These are phyloP conservation scores for Morella rubra DNA, from an alignment of 306 rosid species.

Conservation along the genomic window DNA sequence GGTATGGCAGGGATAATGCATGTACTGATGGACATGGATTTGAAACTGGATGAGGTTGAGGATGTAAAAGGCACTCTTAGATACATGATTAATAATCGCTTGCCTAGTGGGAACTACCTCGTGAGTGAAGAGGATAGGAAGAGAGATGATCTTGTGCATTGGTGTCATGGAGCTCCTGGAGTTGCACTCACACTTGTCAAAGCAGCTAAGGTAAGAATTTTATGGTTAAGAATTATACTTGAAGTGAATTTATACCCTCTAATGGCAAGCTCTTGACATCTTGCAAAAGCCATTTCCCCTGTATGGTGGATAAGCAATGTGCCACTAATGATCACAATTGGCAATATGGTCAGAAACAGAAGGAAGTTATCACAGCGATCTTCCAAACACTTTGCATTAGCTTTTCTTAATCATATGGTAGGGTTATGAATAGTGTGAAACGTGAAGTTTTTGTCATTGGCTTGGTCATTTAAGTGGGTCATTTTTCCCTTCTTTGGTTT, in stretches of 20 bases:
- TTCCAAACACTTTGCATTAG: background rate
- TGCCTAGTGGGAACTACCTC: constrained; percentile 67
- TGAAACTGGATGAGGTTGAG: constrained; percentile 67
- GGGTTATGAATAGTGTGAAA: background rate
- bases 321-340: background rate
- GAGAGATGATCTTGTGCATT: constrained; percentile 65
- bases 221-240: background rate
- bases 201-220: constrained; percentile 66
- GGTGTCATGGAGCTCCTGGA: constrained; percentile 92
- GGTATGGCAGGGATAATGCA: constrained; percentile 81
- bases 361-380: background rate
- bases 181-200: constrained; percentile 70
- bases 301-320: constrained; percentile 3
- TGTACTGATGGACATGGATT: constrained; percentile 69
- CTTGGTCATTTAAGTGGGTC: background rate
- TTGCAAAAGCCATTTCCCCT: constrained; percentile 1
- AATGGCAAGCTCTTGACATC: background rate
- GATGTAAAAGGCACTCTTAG: constrained; percentile 65
- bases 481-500: too few species aligned
- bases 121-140: constrained; percentile 54
- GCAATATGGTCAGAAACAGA: background rate
- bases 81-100: constrained; percentile 55
- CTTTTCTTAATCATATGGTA: background rate
- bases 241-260: background rate
- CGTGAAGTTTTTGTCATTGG: background rate